Base-by-base conservation (phyloP, 345 rosid species). In the Moricandia arvensis region DNA sequence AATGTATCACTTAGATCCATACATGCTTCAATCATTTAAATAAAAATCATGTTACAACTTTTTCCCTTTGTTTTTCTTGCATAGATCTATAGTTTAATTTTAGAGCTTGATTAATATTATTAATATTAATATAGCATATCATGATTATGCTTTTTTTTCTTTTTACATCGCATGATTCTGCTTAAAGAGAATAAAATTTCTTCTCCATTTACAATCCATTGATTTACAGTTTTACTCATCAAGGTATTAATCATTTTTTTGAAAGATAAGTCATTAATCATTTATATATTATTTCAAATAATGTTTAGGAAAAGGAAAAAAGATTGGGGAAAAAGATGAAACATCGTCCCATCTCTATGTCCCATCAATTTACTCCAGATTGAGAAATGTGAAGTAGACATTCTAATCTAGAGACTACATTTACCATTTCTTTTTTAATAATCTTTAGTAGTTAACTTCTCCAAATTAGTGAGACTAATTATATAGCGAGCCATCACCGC, bases 1-100 rank as follows among this genome's bases (percentile, higher is more conserved):
- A 64, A n/a, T 54, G 41, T 68, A 51, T 63, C 21, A 38, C 64
- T 38, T 29, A 4, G 55, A 64, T 38, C 64, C 57, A 54, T 64
- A 35, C 30, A 47, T 53, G 43, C 21, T 54, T 37, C 43, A 26
- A 26, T 35, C 41, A 26, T 35, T 16, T 15, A 7, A 15, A 47
- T 17, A 16, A 34, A 18, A 62, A 62, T 13, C 31, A 11, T 61
- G 35, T 33, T 18, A 61, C 9, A 10, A 55, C n/a, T 16, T 27
- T 69, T 24, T 21, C 8, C 4, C 18, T 47, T 15, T 7, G 17
- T 41, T 27, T 70, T 59, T 11, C 13, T 58, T 38, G 12, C 30
- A 4, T 16, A 37, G 27, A 29, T 26, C 8, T 37, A 33, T 24
- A 18, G 58, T 18, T 54, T 54, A 8, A 54, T 53, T 3, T 54